Base-by-base conservation (phyloP, 2,329 filamentous ascomycete genomes). In the Penicillium sp. region DNA sequence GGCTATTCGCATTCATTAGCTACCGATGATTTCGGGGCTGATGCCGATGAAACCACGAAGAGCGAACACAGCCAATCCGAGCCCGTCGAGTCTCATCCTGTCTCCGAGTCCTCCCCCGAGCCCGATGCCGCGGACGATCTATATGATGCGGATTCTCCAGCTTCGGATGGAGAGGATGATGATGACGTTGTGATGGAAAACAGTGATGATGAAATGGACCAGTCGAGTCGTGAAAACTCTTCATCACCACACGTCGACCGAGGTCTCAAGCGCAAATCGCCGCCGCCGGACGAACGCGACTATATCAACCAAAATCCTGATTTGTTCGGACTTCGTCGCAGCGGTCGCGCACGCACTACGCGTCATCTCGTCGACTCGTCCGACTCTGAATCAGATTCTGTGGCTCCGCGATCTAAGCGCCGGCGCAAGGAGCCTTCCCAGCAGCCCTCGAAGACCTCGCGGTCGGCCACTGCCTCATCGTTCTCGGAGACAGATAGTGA, bases 231-330 rank as follows among this genome's bases (percentile, higher is more conserved):
- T 59, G 82, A 83, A 63, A 79, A 82, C 68, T 90, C 88, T 63
- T 86, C 85, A 70, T 95, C 91, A 47, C 84, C 86, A 68, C 87
- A 88, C 67, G 90, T 88, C 44, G 83, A 82, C 61, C 83, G 86
- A 70, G 84, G 83, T 49, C 76, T 82, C 59, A 96, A 96, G 81
- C 89, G 92, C 63, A 86, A 76, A 89, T 90, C 77, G 76, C 82
- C 63, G 74, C 82, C 70, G 72, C 75, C 84, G 37, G 86, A 88
- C 51, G 90, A 95, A 67, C 89, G 95, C 57, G 88, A 92, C 47
- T 93, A 87, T 70, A 96, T 98, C 67, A 84, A 88, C 68, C 90
- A 91, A 70, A 96, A 99, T 69, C 95, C 95, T 45, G 92, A 96
- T 77, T 82, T 99, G 9, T 99, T 98, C 79, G 95, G 95, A 48